Conservation (phyloP, 2,329 filamentous ascomycete species). For the Achaetomium macrosporum region DNA sequence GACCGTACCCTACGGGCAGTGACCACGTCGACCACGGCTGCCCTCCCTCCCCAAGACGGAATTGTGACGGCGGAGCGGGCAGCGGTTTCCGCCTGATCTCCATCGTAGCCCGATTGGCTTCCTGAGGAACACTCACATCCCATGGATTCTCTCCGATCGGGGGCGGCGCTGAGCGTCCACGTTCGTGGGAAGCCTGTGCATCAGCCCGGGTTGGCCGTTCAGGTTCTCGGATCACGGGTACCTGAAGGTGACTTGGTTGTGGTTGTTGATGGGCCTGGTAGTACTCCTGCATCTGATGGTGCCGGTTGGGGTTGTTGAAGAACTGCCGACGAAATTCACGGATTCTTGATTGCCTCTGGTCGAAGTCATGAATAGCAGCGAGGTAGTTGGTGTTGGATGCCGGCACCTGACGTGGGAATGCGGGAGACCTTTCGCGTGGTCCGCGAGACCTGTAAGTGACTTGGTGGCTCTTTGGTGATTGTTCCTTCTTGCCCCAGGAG, state of each 20-base stretch:
- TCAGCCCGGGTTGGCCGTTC: constrained; percentile 25
- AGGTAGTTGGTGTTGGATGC: constrained; percentile 43
- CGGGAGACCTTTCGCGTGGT: constrained; percentile 36
- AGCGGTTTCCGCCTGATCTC: constrained; percentile 37
- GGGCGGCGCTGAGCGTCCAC: constrained; percentile 46
- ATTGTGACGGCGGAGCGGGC: constrained; percentile 35
- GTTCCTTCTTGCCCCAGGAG: constrained; percentile 40
- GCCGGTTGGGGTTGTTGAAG: constrained; percentile 8
- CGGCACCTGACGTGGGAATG: constrained; percentile 42
- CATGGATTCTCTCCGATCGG: constrained; percentile 43
- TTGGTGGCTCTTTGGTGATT: constrained; percentile 37
- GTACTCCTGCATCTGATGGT: constrained; percentile 26
- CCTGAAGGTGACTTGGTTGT: constrained; percentile 12
- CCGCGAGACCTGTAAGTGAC: constrained; percentile 44
- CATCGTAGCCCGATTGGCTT: constrained; percentile 16
- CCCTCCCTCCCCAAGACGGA: constrained; percentile 42
- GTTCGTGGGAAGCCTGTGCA: constrained; percentile 33
- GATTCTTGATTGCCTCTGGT: constrained; percentile 26
- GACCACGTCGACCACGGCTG: constrained; percentile 42
- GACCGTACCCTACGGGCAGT: constrained; percentile 31
- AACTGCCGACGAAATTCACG: constrained; percentile 20
- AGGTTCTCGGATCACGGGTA: constrained; percentile 19
- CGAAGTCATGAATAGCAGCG: constrained; percentile 24
- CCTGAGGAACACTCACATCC: constrained; percentile 31
- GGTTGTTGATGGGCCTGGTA: constrained; percentile 18